Base-by-base conservation (phyloP, 1,284 basidiomycete genomes). In the Cutaneotrichosporon cavernicola region DNA sequence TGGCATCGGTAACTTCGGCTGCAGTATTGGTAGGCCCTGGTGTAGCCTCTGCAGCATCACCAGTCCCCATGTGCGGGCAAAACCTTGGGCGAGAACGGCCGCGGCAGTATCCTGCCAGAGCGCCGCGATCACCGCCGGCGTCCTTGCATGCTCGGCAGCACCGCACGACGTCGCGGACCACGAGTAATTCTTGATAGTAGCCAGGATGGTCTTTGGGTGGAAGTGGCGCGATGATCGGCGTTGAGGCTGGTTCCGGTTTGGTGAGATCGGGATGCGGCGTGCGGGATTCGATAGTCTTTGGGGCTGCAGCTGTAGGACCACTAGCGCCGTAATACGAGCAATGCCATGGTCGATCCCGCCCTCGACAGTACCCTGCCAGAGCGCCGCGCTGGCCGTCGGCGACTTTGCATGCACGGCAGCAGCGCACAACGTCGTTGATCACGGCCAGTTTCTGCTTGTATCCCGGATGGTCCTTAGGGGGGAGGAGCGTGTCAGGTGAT, bases 311-410 rank as follows among this genome's bases (percentile, higher is more conserved):
- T 13, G 14, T 22, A 30, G 50, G 8, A 30, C 32, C 52, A n/a
- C 30, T 18, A 5, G 30, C 51, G 38, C 8, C 18, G 26, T 6
- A 22, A 31, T 40, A 52, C 10, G 49, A 34, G 16, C 58, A 60
- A n/a, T 52, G 5, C 16, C n/a, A 21, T 1, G 30, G 58, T 4
- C 58, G 58, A 8, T 11, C 21, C 18, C 56, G 36, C 14, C 56
- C 56, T 21, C 56, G 38, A 38, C 56, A 57, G 16, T 57, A 57
- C 6, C 11, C 40, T 14, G 56, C 56, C 22, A 11, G 26, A 5
- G 13, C 13, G 16, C 38, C 40, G 10, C 56, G 56, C 38, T 43
- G 26, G 13, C 56, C 56, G n/a, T 40, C 56, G 5, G 56, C 56
- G 13, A 2, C 22, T 10, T 31, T 31, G 26, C 56, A 57, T 10